A percentile compares a stretch with the other conserved stretches of the same genome.
These are phyloP conservation scores for Pseudonitzschia pungens DNA, from an alignment of 108 stramenopile species.

Conservation along the genomic window DNA sequence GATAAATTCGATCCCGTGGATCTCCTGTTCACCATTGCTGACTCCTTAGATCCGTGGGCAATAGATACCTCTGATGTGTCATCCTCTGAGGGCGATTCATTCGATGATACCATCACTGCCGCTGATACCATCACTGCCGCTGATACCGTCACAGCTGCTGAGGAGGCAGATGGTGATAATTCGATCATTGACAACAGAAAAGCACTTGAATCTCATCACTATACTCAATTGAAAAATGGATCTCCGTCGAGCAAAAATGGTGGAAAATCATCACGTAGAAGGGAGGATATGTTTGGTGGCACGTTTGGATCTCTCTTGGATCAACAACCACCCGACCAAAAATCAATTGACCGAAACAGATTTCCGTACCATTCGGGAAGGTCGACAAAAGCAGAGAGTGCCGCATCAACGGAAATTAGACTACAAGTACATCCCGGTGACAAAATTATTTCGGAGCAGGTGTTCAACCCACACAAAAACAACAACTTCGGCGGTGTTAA, in stretches of 20 bases:
- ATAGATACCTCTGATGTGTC: background rate
- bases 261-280: background rate
- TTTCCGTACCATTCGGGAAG: background rate
- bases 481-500: no score
- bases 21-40: background rate
- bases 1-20: slow-evolving; percentile 5
- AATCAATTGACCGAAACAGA: background rate
- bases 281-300: background rate
- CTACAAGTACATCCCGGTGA: slow-evolving; percentile 5
- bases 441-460: slow-evolving; percentile 11
- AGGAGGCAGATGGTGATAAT: background rate
- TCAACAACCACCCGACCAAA: background rate
- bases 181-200: no score
- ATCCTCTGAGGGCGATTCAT: background rate
- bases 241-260: background rate
- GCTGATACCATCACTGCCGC: background rate
- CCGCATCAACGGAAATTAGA: slow-evolving; percentile 1
- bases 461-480: background rate
- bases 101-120: background rate
- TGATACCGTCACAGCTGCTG: background rate
- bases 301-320: background rate
- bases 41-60: slow-evolving; percentile 5
- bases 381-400: background rate
- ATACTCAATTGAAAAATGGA: background rate
- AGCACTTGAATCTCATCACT: background rate